A percentile compares a stretch with the other conserved stretches of the same genome.
These are phyloP conservation scores for Hymenoscyphus albidus DNA, from an alignment of 2,329 filamentous ascomycete species.

Conservation along the genomic window DNA sequence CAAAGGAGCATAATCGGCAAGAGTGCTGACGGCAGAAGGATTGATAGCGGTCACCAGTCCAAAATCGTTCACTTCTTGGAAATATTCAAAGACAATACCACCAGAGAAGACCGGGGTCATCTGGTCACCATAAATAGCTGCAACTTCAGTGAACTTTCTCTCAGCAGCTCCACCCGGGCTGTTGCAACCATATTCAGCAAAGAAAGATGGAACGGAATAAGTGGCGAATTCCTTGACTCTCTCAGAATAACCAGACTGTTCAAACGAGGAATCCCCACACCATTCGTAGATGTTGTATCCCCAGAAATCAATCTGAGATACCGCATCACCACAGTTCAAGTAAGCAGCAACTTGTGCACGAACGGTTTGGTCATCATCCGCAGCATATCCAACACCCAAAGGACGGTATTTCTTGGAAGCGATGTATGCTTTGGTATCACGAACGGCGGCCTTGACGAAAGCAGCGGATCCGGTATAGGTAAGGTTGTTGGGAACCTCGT, in stretches of 20 bases:
- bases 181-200: conserved; percentile 98
- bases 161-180: conserved; percentile 40
- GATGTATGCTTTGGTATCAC: conserved; percentile 93
- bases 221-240: conserved; percentile 80
- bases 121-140: conserved; percentile 68
- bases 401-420: conserved; percentile 68
- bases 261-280: conserved; percentile 80
- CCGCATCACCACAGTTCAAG: conserved; percentile 79
- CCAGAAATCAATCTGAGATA: conserved; percentile 84
- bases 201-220: conserved; percentile 93
- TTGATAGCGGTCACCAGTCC: conserved; percentile 46
- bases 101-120: conserved; percentile 89
- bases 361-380: conserved; percentile 83
- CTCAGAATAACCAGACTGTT: conserved; percentile 70
- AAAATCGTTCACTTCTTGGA: conserved; percentile 84
- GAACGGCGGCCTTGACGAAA: conserved; percentile 95
- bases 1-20: conserved; percentile 65
- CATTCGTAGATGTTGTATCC: conserved; percentile 99
- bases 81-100: conserved; percentile 98
- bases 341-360: conserved; percentile 79
- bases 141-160: conserved; percentile 81
- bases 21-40: conserved; percentile 53
- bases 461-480: conserved; percentile 87
- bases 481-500: conserved; percentile 86
- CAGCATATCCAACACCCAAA: conserved; percentile 89